A percentile compares a stretch with the other conserved stretches of the same genome.
These are phyloP conservation scores for Aspergillus kassunensis DNA, from an alignment of 495 filamentous ascomycete species.

Conservation along the genomic window DNA sequence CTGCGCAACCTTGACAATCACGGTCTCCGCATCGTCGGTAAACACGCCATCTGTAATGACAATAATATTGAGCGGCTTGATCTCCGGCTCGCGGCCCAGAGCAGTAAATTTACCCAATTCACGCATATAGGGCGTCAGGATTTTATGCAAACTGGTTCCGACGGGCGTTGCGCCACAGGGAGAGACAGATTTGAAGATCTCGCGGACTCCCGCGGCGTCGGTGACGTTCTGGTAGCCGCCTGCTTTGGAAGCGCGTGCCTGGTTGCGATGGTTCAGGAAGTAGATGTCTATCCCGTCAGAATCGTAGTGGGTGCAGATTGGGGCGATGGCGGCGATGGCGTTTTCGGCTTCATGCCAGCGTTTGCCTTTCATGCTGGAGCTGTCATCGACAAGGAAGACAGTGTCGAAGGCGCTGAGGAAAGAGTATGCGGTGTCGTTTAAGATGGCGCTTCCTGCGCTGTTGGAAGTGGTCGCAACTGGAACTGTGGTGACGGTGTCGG, in stretches of 20 bases:
- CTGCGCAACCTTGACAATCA: slow-evolving; percentile 63
- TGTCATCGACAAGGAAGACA: slow-evolving; percentile 91
- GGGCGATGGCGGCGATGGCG: slow-evolving; percentile 73
- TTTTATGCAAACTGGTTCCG: slow-evolving; percentile 64
- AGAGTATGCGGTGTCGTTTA: slow-evolving; percentile 52
- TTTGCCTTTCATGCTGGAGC: slow-evolving; percentile 74
- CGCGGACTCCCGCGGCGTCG: slow-evolving; percentile 46
- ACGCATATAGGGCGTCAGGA: slow-evolving; percentile 68
- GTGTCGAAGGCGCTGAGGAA: slow-evolving; percentile 90
- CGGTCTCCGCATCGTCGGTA: slow-evolving; percentile 72
- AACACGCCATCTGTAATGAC: slow-evolving; percentile 89
- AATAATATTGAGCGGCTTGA: slow-evolving; percentile 90
- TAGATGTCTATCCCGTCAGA: slow-evolving; percentile 88
- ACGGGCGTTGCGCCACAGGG: slow-evolving; percentile 72
- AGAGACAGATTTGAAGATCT: slow-evolving; percentile 62
- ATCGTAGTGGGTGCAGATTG: slow-evolving; percentile 81
- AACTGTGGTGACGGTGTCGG: neutral
- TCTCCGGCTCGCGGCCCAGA: slow-evolving; percentile 36
- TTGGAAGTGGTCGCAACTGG: neutral
- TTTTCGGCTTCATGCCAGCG: slow-evolving; percentile 72
- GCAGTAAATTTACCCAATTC: slow-evolving; percentile 38
- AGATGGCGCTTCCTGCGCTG: neutral
- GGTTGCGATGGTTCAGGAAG: slow-evolving; percentile 71
- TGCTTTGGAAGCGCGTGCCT: slow-evolving; percentile 19
- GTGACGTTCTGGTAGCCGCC: slow-evolving; percentile 57